These are phyloP conservation scores for Saccharomyces hybrid DNA, from an alignment of 1,139 yeast species.

Conservation along the genomic window DNA sequence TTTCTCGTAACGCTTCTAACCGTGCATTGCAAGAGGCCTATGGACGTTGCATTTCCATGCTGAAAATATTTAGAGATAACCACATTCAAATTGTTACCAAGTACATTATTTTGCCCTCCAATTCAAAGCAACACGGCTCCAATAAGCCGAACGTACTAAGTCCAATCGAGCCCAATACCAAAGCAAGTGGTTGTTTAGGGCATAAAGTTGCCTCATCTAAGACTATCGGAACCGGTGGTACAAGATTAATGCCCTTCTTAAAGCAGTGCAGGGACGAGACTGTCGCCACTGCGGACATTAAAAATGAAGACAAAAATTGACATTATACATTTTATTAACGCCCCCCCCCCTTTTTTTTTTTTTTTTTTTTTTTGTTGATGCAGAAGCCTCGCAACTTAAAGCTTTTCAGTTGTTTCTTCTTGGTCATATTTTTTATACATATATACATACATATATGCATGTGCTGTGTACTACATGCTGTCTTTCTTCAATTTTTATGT, in stretches of 20 bases:
- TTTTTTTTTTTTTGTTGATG: not conserved
- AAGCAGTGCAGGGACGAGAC: conserved; percentile 96
- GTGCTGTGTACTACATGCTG: not conserved
- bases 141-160: not conserved
- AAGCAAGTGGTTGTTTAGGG: not conserved
- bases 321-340: not conserved
- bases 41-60: conserved; percentile 86
- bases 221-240: conserved; percentile 88
- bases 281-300: not conserved
- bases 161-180: not conserved
- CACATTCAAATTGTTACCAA: conserved; percentile 90
- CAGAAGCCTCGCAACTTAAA: not conserved
- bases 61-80: conserved; percentile 81
- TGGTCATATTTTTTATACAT: not conserved
- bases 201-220: conserved; percentile 23
- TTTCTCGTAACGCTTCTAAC: conserved; percentile 37
- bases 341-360: not conserved
- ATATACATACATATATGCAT: not conserved
- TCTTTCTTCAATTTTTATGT: not conserved
- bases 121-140: conserved; percentile 31
- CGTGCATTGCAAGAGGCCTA: conserved; percentile 61
- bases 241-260: conserved; percentile 80
- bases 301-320: not conserved
- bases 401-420: not conserved
- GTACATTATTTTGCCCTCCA: conserved; percentile 74